Base-by-base conservation (phyloP, 2,329 filamentous ascomycete species). In the Phoma sp. region DNA sequence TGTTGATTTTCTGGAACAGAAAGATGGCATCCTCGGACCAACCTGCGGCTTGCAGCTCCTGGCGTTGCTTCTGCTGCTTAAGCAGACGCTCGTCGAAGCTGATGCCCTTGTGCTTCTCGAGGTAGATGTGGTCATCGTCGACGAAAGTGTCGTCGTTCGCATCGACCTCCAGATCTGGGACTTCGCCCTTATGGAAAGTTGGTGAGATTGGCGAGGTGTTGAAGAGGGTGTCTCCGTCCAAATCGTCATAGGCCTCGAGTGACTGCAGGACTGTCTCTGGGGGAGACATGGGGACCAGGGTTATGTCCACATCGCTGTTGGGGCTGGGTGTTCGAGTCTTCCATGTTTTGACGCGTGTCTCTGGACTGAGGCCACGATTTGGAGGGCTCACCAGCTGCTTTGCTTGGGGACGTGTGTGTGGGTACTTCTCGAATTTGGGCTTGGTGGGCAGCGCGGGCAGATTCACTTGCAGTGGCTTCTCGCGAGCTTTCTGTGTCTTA, bases 21-120 rank as follows among this genome's bases (percentile, higher is more conserved):
- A 78, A 77, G 36, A 80, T 78, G 49, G 85, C 82, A 47, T 81
- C 79, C 24, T 79, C 73, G 3, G 77, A 74, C 80, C 81, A 86
- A 39, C 79, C 77, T 24, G 74, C 73, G 9, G 68, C 61, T 3
- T 77, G 76, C 4, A 82, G 66, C 25, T 68, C 62, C 8, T 63
- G 63, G 41, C 66, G 55, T 43, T 57, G 38, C 47, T 46, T 50
- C 46, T 56, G 53, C 29, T 52, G 53, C 47, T 52, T 51, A 51
- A 56, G 40, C 33, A 51, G 47, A 22, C 62, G 61, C 58, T 71
- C 69, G 22, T 61, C 50, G 30, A 57, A 45, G 47, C 73, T 63
- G 39, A 64, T 53, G 2, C 39, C 41, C 47, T 69, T 71, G 25
- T 61, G 51, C 23, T 66, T 58, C 3, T 59, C 59, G 53, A 69